Base-by-base conservation (phyloP, 192 early-diverging fungal genomes). In the Rhizophagus sp. region DNA sequence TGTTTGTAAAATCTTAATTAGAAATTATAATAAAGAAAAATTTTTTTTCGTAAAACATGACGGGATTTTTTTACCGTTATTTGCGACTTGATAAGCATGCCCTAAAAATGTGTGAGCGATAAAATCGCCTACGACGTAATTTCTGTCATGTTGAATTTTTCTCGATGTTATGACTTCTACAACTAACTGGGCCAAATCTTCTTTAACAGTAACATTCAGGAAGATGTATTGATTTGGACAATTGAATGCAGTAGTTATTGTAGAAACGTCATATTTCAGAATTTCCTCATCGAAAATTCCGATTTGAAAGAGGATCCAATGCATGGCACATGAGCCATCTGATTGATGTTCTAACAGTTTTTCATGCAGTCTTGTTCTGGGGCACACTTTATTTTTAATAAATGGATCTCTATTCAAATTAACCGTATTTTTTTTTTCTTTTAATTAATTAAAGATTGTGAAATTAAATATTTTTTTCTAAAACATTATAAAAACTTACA, bases 221-320 rank as follows among this genome's bases (percentile, higher is more conserved):
- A 72, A 72, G 8, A 72, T 72, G 12, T 27, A 49, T 50, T 72
- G 70, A 7, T 50, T 72, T 12, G 70, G 70, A 52, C 44, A 44
- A 47, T 72, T 72, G 6, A 72, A 72, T 1, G 70, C 70, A 10
- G 70, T 72, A 0, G 70, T 72, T 22, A 72, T 72, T 24, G 70
- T 72, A 15, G 70, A 72, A 72, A 72, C n/a, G 44, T 72, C 70
- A 19, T 72, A 13, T 25, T 50, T 72, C 8, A 72, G 44, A 5
- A 72, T 47, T 25, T 72, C 70, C 1, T 72, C 70, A 9, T 72
- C 70, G 50, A 72, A 72, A 13, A 72, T 72, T 0, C 70, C 70
- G 1, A 72, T 36, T 50, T 72, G 70, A 72, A 72, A 72, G 4
- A 72, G 30, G 11, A 72, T 72, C 70, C 70, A 72, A 50, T 47